Evolutionary conservation across 768 basidiomycete genomes (phyloP).

Genomic region (Pilatotrama ljubarskyi): DNA sequence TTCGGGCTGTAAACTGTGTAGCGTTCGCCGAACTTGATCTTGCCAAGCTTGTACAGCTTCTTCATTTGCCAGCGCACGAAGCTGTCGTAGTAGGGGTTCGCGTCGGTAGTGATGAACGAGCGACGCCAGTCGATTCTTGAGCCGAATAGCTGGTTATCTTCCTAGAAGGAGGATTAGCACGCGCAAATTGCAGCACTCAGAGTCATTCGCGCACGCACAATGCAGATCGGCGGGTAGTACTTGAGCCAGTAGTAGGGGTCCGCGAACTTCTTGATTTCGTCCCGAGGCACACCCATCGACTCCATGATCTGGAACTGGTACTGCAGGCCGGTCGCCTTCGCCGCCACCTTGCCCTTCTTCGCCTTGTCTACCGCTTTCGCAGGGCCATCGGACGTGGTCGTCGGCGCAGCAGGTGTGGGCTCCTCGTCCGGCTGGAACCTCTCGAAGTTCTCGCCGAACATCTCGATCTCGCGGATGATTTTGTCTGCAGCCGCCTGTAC

Average conservation of each 20-base stretch:
- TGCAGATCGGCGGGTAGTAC: constrained; percentile 96
- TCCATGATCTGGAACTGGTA: constrained; percentile 99
- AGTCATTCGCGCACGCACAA: constrained; percentile 44
- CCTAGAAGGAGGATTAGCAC: constrained; percentile 36
- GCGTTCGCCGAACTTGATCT: constrained; percentile 97
- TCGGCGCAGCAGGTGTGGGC: constrained; percentile 42
- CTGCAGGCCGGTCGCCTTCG: constrained; percentile 89
- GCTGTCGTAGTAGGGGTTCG: constrained; percentile 95
- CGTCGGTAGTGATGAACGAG: constrained; percentile 89
- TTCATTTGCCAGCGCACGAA: constrained; percentile 99
- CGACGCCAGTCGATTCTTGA: constrained; percentile 97
- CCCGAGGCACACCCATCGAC: constrained; percentile 83
- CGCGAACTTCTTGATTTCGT: constrained; percentile 94
- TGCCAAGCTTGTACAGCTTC: constrained; percentile 80
- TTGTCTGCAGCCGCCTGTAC: constrained; percentile 93
- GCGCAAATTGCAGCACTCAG: not conserved
- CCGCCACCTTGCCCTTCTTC: constrained; percentile 92
- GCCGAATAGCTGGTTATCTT: constrained; percentile 85
- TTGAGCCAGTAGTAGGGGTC: constrained; percentile 92
- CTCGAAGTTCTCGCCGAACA: constrained; percentile 92
- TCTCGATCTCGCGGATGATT: constrained; percentile 93
- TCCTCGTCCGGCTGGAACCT: constrained; percentile 51
- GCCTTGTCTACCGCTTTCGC: constrained; percentile 65
- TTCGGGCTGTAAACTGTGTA: constrained; percentile 99
- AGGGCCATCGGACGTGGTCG: constrained; percentile 42